phyloP scores from a whole-genome alignment of 2,329 filamentous ascomycete genomes.

The Bipolaris gigantea region DNA sequence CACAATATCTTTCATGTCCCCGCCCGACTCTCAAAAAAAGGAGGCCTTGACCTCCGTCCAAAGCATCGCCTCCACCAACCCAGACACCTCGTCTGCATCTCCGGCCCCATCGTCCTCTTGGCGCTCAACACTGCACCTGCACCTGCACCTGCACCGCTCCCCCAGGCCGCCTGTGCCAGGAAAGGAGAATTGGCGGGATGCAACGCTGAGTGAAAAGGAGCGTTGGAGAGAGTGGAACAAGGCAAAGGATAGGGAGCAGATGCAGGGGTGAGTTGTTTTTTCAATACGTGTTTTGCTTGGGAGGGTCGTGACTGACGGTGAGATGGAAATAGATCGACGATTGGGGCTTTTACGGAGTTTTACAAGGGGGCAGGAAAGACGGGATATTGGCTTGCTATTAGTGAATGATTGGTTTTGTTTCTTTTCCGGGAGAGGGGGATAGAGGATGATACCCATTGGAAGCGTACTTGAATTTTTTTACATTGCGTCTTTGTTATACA shows the following conservation, averaged over 20 bases:
- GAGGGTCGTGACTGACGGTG: too few species aligned
- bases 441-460: neutral
- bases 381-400: conserved; percentile 14
- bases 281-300: too few species aligned
- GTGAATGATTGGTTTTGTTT: neutral
- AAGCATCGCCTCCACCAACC: neutral
- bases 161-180: conserved; percentile 3
- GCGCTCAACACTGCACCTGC: conserved; percentile 13
- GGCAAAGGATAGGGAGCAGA: conserved; percentile 25
- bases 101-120: conserved; percentile 4
- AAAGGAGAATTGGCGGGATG: conserved; percentile 30
- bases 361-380: conserved; percentile 22
- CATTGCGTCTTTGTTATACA: neutral
- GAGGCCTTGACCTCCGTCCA: neutral
- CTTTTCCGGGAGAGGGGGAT: too few species aligned
- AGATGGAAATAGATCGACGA: conserved; percentile 12
- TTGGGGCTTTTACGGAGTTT: conserved; percentile 14
- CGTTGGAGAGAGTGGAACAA: conserved; percentile 35
- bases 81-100: neutral
- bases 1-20: too few species aligned
- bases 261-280: conserved; percentile 3
- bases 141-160: neutral
- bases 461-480: neutral
- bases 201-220: conserved; percentile 26
- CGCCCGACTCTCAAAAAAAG: neutral